Base-by-base conservation (phyloP, 257 asterid species). In the Verbascum thapsus region DNA sequence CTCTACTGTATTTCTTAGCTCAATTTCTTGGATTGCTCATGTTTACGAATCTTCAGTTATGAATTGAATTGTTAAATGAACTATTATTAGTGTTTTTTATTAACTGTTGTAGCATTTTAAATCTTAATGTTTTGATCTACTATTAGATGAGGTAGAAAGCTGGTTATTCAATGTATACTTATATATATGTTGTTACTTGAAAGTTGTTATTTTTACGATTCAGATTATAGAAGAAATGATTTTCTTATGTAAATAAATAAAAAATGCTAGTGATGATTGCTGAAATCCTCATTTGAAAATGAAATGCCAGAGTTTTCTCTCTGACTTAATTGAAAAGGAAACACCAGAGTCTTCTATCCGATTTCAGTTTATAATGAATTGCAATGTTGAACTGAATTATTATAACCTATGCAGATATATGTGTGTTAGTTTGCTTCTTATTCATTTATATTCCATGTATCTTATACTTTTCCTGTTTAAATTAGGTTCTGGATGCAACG, bases 401-500 rank as follows among this genome's bases (percentile, higher is more conserved):
- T 41, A n/a, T 8, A 10, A 42, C 20, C 1, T 17, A 12, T 53
- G 61, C 40, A 55, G 61, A 39, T 5, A 16, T 64, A 13, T 18
- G 35, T 18, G 35, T 16, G 61, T 41, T 20, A 19, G 41, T 10
- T 47, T 8, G 19, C 53, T 32, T 22, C 12, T 60, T 30, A 11
- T 61, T 66, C 44, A 49, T 70, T 65, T 16, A 12, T 3, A 62
- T 20, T 51, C 67, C 40, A 43, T 61, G 11, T 35, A 38, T 37
- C 35, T 57, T 40, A 44, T 45, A 69, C 55, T 54, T 76, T 17
- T 68, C 64, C 53, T n/a, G 15, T 47, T 64, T 35, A 62, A 47
- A 18, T 30, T 70, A 91, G 98, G 98, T 85, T 71, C 64, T 90
- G 85, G 98, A 90, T 80, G 98, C 98, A 17, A 90, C 98, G 19